phyloP scores from a whole-genome alignment of 2,329 filamentous ascomycete species.

The Pseudocercospora pini-densiflorae region DNA sequence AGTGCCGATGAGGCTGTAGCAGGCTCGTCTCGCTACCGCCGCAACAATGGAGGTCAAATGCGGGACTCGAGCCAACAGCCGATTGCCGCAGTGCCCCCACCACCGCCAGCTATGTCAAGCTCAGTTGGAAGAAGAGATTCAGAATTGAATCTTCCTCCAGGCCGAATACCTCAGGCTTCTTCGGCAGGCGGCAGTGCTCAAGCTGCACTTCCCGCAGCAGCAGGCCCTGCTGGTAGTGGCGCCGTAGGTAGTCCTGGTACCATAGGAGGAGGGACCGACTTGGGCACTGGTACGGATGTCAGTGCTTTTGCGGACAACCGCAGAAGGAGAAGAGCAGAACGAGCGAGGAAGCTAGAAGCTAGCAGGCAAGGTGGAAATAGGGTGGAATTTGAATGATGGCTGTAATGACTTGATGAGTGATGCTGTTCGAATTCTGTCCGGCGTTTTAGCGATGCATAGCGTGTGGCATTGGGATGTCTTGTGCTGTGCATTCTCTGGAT shows the following conservation, averaged over 20 bases:
- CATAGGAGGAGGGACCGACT: slow-evolving; percentile 41
- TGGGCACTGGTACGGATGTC: slow-evolving; percentile 45
- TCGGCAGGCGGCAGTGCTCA: slow-evolving; percentile 19
- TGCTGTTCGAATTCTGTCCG: background rate
- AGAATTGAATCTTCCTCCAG: slow-evolving; percentile 38
- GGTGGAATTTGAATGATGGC: slow-evolving; percentile 53
- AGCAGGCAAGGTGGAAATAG: slow-evolving; percentile 43
- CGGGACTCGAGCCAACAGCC: slow-evolving; percentile 37
- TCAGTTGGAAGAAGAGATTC: slow-evolving; percentile 22
- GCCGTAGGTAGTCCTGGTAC: slow-evolving; percentile 45
- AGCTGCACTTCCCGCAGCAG: slow-evolving; percentile 17
- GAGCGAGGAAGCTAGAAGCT: slow-evolving; percentile 46
- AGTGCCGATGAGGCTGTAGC: slow-evolving; percentile 39
- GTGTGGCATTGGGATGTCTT: background rate
- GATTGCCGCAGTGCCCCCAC: slow-evolving; percentile 37
- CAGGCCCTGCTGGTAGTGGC: slow-evolving; percentile 34
- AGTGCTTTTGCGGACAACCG: slow-evolving; percentile 59
- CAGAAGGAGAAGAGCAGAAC: slow-evolving; percentile 57
- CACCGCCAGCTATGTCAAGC: slow-evolving; percentile 36
- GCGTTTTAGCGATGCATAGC: slow-evolving; percentile 8
- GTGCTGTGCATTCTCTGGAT: no score
- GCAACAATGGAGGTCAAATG: slow-evolving; percentile 19
- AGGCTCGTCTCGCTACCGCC: slow-evolving; percentile 27
- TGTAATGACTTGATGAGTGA: slow-evolving; percentile 6
- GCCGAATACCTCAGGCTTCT: slow-evolving; percentile 17